Conservation (phyloP, 768 basidiomycete species). For the Rickenella mellea region DNA sequence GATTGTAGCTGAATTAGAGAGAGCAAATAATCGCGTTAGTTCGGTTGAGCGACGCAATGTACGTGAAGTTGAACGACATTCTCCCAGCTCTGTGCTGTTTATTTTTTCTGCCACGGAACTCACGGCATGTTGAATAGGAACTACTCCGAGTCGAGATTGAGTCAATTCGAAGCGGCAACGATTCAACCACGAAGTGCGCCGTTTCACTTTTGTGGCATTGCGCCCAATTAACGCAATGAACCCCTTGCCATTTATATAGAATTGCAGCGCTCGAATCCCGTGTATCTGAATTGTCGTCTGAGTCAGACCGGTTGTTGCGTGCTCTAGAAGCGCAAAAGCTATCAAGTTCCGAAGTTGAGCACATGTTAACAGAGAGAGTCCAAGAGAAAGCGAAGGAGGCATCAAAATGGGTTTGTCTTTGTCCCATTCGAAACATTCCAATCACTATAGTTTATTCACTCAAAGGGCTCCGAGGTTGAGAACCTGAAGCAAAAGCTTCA, state of each 20-base stretch:
- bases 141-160: constrained; percentile 94
- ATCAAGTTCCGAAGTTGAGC: constrained; percentile 36
- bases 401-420: constrained; percentile 37
- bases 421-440: background rate
- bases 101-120: background rate
- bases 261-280: constrained; percentile 66
- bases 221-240: no score
- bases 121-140: constrained; percentile 43
- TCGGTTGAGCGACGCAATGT: constrained; percentile 92
- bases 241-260: constrained; percentile 30
- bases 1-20: constrained; percentile 87
- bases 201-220: no score
- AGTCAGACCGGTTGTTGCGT: constrained; percentile 59
- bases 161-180: constrained; percentile 69
- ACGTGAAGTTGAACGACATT: constrained; percentile 15
- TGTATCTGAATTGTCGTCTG: constrained; percentile 67
- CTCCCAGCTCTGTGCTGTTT: no score
- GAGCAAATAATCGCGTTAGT: constrained; percentile 90
- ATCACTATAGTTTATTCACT: constrained; percentile 2
- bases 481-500: constrained; percentile 59
- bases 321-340: constrained; percentile 55
- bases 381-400: constrained; percentile 58
- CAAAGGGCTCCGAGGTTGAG: constrained; percentile 55
- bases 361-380: constrained; percentile 35
- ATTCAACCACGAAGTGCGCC: constrained; percentile 17